Evolutionary conservation across 1,284 basidiomycete genomes (phyloP).

Genomic region (Testicularia cyperi): DNA sequence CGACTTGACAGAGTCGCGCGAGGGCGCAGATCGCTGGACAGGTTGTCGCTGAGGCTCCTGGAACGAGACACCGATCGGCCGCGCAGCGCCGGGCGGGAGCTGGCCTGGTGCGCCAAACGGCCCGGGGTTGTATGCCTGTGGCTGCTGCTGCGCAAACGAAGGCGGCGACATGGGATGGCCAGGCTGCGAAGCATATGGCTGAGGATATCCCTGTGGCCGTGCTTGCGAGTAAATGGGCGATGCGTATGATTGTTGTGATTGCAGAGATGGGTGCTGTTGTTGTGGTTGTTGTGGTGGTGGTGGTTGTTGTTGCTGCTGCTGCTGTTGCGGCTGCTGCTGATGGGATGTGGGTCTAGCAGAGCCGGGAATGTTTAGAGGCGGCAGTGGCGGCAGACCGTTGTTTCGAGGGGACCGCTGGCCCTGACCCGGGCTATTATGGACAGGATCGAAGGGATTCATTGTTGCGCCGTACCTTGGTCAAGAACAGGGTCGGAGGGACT

Average conservation of each 20-base stretch:
- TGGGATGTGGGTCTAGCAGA: conserved; percentile 8
- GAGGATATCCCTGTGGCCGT: too few species aligned
- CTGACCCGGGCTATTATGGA: conserved; percentile 3
- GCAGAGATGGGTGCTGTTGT: neutral
- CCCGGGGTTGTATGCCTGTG: conserved; percentile 11
- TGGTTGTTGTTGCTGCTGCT: conserved; percentile 31
- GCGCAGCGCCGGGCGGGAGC: conserved; percentile 1
- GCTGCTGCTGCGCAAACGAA: conserved; percentile 6
- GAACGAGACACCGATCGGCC: conserved; percentile 43
- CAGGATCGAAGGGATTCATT: conserved; percentile 40
- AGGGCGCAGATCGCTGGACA: conserved; percentile 28
- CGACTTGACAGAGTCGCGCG: conserved; percentile 44
- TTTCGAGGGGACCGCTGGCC: conserved; percentile 1
- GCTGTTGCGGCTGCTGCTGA: conserved; percentile 10
- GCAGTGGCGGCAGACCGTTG: conserved; percentile 24
- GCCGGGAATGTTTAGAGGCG: conserved; percentile 30
- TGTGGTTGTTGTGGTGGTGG: conserved; percentile 29
- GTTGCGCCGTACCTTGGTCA: neutral
- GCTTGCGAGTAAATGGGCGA: too few species aligned
- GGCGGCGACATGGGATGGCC: conserved; percentile 7
- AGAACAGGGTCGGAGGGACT: neutral
- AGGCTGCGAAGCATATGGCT: conserved; percentile 5
- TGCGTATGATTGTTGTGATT: too few species aligned
- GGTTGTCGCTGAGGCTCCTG: conserved; percentile 38
- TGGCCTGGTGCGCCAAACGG: too few species aligned